Evolutionary conservation across 495 filamentous ascomycete genomes (phyloP), one percentile per base, ranked within the genome.

Genomic region (Lasiosphaeris hirsuta): DNA sequence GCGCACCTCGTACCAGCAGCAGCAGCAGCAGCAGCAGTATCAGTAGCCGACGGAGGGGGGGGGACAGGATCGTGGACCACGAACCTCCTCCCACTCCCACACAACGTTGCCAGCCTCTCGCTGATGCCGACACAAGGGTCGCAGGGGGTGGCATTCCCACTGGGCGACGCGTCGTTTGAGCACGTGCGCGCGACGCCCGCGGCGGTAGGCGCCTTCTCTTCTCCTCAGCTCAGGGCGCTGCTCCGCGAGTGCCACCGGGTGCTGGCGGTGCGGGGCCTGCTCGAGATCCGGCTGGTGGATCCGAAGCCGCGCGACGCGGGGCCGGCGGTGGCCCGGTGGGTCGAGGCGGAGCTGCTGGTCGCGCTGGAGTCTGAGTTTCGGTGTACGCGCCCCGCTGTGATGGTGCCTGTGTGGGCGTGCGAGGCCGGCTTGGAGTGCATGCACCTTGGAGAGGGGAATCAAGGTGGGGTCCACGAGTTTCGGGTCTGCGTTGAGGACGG

Each of bases 251-350:
- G 35, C 14, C 48, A 51, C 4, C 34, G 48, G 48, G 48, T 51
- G 48, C 15, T 51, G 48, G 48, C 48, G 34, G 48, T 51, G n/a
- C 34, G 48, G 36, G 48, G 48, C 13, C 18, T 51, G 48, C 15
- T 51, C 34, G 48, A 51, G 48, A 7, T 51, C 13, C 48, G 48
- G 48, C 10, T 39, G 13, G 33, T 51, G 33, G 35, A 51, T 18
- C 48, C 48, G n/a, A 51, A 15, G 48, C 48, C 36, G 35, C 13
- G 17, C 8, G 48, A 51, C 5, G 35, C 35, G 34, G 48, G 48
- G n/a, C n/a, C 13, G 48, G 35, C 15, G 13, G 23, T 19, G 35
- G 36, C 35, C 13, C 10, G 36, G 35, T 51, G 48, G 48, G 48
- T 51, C 9, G 48, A 51, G 35, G 17, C 34, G 9, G 35, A 51